A percentile compares a stretch with the other conserved stretches of the same genome.
phyloP scores from a whole-genome alignment of 225 moss, liverwort and hornwort genomes.

The Thuidium tamariscinum region DNA sequence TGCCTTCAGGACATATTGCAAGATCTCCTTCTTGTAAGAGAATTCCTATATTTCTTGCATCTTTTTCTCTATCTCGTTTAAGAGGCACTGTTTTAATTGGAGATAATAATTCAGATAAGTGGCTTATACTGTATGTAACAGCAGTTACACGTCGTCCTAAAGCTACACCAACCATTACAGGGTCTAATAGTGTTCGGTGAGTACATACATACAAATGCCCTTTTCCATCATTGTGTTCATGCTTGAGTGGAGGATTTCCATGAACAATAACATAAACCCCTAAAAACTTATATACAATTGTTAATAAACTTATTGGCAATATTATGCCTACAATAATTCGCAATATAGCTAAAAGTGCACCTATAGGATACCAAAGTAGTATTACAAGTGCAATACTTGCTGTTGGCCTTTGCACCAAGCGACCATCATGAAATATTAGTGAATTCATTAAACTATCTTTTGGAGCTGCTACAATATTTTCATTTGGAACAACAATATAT shows the following conservation, averaged over 20 bases:
- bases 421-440: conserved; percentile 46
- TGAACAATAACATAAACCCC: conserved; percentile 27
- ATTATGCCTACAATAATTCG: conserved; percentile 29
- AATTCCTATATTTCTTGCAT: conserved; percentile 31
- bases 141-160: conserved; percentile 16
- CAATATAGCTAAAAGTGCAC: conserved; percentile 21
- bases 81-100: conserved; percentile 52
- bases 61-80: conserved; percentile 31
- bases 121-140: conserved; percentile 53
- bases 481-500: conserved; percentile 26
- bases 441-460: conserved; percentile 13
- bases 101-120: conserved; percentile 46
- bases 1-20: conserved; percentile 65
- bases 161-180: conserved; percentile 48
- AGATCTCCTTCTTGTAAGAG: conserved; percentile 50
- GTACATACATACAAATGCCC: conserved; percentile 34
- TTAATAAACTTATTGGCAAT: conserved; percentile 21
- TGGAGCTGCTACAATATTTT: neutral
- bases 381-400: conserved; percentile 10
- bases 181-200: conserved; percentile 51
- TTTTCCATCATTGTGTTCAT: neutral
- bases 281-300: conserved; percentile 23
- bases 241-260: conserved; percentile 11
- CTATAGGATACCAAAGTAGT: conserved; percentile 46
- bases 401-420: conserved; percentile 43